Percentiles rank a stretch among this genome's conserved stretches.
Evolutionary conservation across 2,329 filamentous ascomycete genomes (phyloP).

Genomic region (Exophiala sp.): DNA sequence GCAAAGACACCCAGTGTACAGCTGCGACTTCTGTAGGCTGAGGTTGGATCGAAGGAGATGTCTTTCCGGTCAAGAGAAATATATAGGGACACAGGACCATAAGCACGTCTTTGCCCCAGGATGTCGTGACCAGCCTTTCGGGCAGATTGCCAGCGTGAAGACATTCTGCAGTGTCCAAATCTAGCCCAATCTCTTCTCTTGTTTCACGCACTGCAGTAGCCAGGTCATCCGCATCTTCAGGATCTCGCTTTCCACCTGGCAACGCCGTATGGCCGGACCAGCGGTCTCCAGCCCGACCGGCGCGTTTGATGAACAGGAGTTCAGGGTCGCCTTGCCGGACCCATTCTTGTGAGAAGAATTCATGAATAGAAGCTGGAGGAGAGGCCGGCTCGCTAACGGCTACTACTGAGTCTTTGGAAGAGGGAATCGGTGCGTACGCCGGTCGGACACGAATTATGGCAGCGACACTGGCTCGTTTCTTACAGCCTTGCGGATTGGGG

Average conservation of each 20-base stretch:
- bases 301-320: slow-evolving; percentile 65
- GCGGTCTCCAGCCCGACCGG: slow-evolving; percentile 58
- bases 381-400: slow-evolving; percentile 21
- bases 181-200: slow-evolving; percentile 60
- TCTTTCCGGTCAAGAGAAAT: slow-evolving; percentile 55
- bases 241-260: slow-evolving; percentile 62
- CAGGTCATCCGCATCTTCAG: slow-evolving; percentile 57
- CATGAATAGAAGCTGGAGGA: slow-evolving; percentile 36
- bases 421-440: slow-evolving; percentile 50
- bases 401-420: slow-evolving; percentile 27
- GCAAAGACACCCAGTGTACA: slow-evolving; percentile 62
- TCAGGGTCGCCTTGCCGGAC: slow-evolving; percentile 61
- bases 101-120: slow-evolving; percentile 59
- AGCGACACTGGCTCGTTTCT: slow-evolving; percentile 60
- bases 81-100: slow-evolving; percentile 67
- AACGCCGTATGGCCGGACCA: slow-evolving; percentile 66
- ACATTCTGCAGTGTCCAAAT: slow-evolving; percentile 47
- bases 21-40: slow-evolving; percentile 64
- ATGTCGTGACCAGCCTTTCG: slow-evolving; percentile 59
- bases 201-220: slow-evolving; percentile 60
- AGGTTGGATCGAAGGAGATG: slow-evolving; percentile 53
- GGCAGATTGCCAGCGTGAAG: slow-evolving; percentile 57
- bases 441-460: slow-evolving; percentile 59
- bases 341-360: slow-evolving; percentile 61
- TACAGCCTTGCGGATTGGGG: slow-evolving; percentile 43